A percentile compares a stretch with the other conserved stretches of the same genome.
Conservation (phyloP, 371 early-diverging fungal genomes). For the Actinomortierella wolfii region DNA sequence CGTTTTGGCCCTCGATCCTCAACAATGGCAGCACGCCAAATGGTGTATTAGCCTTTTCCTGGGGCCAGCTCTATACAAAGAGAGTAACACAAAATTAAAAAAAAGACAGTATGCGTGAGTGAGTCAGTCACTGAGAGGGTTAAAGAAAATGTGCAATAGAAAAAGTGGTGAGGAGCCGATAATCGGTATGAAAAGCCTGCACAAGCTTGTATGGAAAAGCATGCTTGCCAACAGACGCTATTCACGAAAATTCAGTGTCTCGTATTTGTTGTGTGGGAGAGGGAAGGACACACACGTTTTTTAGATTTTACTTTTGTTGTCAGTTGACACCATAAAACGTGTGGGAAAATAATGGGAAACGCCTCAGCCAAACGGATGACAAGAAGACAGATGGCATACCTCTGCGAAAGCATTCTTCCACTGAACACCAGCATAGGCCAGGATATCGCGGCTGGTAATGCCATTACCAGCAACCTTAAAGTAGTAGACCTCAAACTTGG, state of each 20-base stretch:
- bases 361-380: background rate
- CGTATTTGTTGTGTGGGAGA: too few species aligned
- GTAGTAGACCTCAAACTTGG: slow-evolving; percentile 20
- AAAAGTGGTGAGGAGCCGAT: too few species aligned
- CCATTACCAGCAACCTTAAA: slow-evolving; percentile 11
- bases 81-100: background rate
- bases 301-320: too few species aligned
- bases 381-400: slow-evolving; percentile 4
- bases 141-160: background rate
- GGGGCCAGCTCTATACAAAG: too few species aligned
- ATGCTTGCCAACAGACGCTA: too few species aligned
- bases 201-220: too few species aligned
- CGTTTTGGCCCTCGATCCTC: too few species aligned
- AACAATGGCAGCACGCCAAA: slow-evolving; percentile 24
- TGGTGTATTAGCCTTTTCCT: slow-evolving; percentile 10
- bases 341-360: background rate
- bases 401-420: slow-evolving; percentile 8
- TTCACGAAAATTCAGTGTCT: too few species aligned
- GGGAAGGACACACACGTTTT: too few species aligned
- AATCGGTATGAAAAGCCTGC: too few species aligned
- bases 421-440: slow-evolving; percentile 15
- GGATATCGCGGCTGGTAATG: slow-evolving; percentile 16
- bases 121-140: background rate
- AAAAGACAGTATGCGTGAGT: background rate
- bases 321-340: background rate